Conservation (phyloP, 2,329 filamentous ascomycete species). For the Ramularia endophylla region DNA sequence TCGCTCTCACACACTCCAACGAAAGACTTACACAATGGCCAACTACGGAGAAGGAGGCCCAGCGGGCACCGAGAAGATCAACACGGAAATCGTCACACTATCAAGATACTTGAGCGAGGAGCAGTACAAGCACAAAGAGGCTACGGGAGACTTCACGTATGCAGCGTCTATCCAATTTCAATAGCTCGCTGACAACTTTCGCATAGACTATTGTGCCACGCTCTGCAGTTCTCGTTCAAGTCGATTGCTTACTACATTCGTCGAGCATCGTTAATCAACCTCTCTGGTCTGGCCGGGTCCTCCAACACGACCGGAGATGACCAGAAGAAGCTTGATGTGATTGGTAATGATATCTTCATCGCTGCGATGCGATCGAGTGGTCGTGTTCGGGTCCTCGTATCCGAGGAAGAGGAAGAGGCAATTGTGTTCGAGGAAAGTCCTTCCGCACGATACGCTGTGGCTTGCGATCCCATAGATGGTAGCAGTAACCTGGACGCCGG, state of each 20-base stretch:
- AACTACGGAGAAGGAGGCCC: constrained; percentile 12
- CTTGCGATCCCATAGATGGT: constrained; percentile 96
- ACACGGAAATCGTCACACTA: constrained; percentile 92
- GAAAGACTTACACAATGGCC: constrained; percentile 1
- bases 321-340: constrained; percentile 99
- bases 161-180: constrained; percentile 29
- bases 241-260: constrained; percentile 99
- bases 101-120: constrained; percentile 96
- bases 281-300: constrained; percentile 89
- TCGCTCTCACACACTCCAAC: neutral
- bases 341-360: constrained; percentile 97
- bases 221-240: constrained; percentile 99
- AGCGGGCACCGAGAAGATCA: constrained; percentile 65
- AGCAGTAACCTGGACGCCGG: constrained; percentile 96
- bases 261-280: constrained; percentile 78
- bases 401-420: constrained; percentile 91
- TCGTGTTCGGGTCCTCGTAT: constrained; percentile 88
- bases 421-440: constrained; percentile 77
- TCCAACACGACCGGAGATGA: constrained; percentile 95
- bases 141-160: constrained; percentile 97
- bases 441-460: constrained; percentile 79
- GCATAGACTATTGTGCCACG: constrained; percentile 82
- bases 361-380: constrained; percentile 89
- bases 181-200: constrained; percentile 14
- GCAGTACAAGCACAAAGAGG: constrained; percentile 86